These are phyloP conservation scores for Thraustotheca clavata DNA, from an alignment of 352 stramenopile genomes.

Conservation along the genomic window DNA sequence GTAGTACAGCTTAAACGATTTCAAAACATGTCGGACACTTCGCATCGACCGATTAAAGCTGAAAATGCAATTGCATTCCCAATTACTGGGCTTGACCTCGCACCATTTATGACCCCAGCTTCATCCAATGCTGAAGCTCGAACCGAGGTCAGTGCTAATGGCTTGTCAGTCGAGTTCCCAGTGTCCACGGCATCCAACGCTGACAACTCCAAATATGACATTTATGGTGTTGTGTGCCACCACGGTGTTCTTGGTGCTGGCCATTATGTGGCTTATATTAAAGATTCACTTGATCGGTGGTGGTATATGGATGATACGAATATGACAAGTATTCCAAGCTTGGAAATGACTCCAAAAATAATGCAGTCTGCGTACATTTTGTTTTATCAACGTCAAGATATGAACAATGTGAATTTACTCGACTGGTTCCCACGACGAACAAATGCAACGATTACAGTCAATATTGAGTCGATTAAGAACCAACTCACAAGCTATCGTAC, in stretches of 20 bases:
- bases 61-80: constrained; percentile 90
- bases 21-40: constrained; percentile 41
- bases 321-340: constrained; percentile 23
- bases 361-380: constrained; percentile 56
- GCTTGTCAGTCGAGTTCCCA: constrained; percentile 26
- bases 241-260: constrained; percentile 86
- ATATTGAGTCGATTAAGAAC: too few relatives aligned
- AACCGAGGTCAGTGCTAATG: too few relatives aligned
- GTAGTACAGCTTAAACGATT: constrained; percentile 66
- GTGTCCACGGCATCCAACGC: constrained; percentile 33
- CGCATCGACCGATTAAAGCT: constrained; percentile 61
- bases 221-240: constrained; percentile 95
- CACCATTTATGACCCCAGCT: constrained; percentile 27
- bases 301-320: constrained; percentile 92
- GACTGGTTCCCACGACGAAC: constrained; percentile 37
- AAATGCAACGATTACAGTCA: too few relatives aligned
- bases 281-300: constrained; percentile 62
- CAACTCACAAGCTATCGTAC: too few relatives aligned
- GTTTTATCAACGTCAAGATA: constrained; percentile 56
- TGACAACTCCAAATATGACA: constrained; percentile 61
- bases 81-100: constrained; percentile 78
- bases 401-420: constrained; percentile 15
- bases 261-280: constrained; percentile 85
- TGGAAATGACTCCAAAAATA: constrained; percentile 28
- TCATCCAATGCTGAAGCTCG: constrained; percentile 25